Evolutionary conservation across 2,329 filamentous ascomycete genomes (phyloP), one percentile per base, ranked within the genome.

Genomic region (Fusarium agapanthi): DNA sequence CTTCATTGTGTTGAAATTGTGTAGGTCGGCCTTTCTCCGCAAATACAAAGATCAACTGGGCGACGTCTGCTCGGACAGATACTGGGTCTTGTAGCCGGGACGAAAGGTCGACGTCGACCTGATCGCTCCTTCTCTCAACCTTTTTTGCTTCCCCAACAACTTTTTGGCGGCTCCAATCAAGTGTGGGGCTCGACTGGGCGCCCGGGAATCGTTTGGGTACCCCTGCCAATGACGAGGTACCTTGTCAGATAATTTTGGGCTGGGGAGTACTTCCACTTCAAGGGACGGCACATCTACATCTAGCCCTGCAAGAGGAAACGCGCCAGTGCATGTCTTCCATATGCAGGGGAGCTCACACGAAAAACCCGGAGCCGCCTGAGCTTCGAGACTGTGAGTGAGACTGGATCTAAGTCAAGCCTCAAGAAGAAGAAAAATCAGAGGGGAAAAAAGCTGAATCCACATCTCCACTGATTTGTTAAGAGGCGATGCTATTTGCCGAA

Each of bases 101-200:
- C 50, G 50, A 54, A 41, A 35, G 54, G 65, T 66, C 71, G 71
- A 74, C 62, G 68, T 72, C 66, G 71, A 69, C 69, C 65, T 64
- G 50, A 40, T 54, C 34, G 35, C 50, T 54, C 24, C 72, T 54
- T 53, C 59, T 40, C 66, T 76, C 75, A 77, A 77, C 74, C 76
- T 72, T 63, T 70, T 74, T 70, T 68, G 53, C 54, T 75, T 77
- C 77, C 77, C 77, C 77, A 79, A 79, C 77, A 79, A 79, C 67
- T 79, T 78, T 74, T 72, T 65, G 55, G 62, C 60, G 72, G 63
- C 70, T 62, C 75, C 75, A 77, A 76, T 77, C 71, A 62, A 22
- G 18, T 50, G 61, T 65, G 63, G 61, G 62, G 56, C 56, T 51
- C 70, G 37, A 50, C 34, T 54, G 47, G 50, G 44, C 40, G 24